Evolutionary conservation across 441 rosid species (phyloP).

Genomic region (Codiaeum variegatum): DNA sequence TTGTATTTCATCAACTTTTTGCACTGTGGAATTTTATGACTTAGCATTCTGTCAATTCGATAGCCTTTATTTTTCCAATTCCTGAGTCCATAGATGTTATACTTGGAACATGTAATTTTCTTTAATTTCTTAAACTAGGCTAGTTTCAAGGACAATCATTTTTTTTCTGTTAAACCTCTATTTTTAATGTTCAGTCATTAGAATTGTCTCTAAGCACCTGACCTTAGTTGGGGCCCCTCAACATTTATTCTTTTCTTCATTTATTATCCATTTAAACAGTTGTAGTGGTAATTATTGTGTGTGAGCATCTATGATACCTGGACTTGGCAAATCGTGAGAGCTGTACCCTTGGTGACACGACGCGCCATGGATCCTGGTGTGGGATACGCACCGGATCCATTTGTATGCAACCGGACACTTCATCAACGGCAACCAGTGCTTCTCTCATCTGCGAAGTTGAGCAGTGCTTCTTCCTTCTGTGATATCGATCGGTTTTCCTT

Average conservation of each 20-base stretch:
- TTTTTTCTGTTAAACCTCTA: neutral
- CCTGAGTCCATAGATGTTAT: neutral
- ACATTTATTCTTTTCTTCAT: neutral
- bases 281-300: neutral
- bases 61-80: neutral
- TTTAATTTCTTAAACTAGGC: neutral
- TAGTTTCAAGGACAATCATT: neutral
- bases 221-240: neutral
- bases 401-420: too few species aligned
- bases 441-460: too few species aligned
- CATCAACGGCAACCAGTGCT: too few species aligned
- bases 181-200: neutral
- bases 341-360: too few species aligned
- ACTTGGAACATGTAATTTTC: neutral
- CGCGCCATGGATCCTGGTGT: too few species aligned
- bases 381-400: too few species aligned
- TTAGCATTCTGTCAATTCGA: neutral
- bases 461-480: too few species aligned
- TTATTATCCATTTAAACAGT: neutral
- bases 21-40: neutral
- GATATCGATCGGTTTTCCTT: too few species aligned
- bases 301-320: too few species aligned
- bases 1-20: neutral
- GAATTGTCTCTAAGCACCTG: neutral
- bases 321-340: too few species aligned